Evolutionary conservation across 1,139 yeast genomes (phyloP).

Genomic region (Nadsonia starkeyi-henricii): DNA sequence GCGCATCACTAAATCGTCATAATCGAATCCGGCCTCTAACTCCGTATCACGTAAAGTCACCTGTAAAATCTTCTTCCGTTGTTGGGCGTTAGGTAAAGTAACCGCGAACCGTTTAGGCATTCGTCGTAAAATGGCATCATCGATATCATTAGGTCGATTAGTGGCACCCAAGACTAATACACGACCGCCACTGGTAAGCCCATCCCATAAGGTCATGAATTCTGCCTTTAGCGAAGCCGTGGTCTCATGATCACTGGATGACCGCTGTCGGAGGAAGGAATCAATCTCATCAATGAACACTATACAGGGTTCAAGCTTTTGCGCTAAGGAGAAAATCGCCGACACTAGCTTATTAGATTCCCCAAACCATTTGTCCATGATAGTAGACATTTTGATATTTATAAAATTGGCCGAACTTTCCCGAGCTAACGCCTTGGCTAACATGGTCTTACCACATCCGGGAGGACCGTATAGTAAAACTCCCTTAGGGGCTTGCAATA

Average conservation of each 20-base stretch:
- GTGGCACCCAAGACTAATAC: constrained; percentile 94
- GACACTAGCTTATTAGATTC: constrained; percentile 90
- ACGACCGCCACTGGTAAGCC: constrained; percentile 62
- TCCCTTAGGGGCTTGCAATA: constrained; percentile 86
- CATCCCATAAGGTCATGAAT: constrained; percentile 97
- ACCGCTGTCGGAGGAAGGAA: constrained; percentile 79
- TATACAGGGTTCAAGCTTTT: constrained; percentile 85
- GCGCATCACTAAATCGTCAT: constrained; percentile 42
- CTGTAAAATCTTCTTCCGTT: constrained; percentile 54
- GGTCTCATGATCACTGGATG: constrained; percentile 80
- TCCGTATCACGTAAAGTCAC: constrained; percentile 55
- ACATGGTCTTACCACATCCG: constrained; percentile 96
- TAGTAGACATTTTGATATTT: constrained; percentile 83
- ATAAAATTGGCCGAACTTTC: constrained; percentile 89
- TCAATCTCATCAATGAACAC: constrained; percentile 94
- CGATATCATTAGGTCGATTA: constrained; percentile 83
- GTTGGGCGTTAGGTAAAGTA: constrained; percentile 52
- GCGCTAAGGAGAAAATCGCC: constrained; percentile 82
- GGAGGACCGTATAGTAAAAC: constrained; percentile 92
- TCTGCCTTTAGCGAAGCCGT: constrained; percentile 92
- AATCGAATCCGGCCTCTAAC: constrained; percentile 45
- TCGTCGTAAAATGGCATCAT: constrained; percentile 80
- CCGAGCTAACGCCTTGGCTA: constrained; percentile 87
- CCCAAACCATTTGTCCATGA: constrained; percentile 98
- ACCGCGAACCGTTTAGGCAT: constrained; percentile 86